Conservation (phyloP, 768 basidiomycete genomes). For the Filobasidium floriforme region DNA sequence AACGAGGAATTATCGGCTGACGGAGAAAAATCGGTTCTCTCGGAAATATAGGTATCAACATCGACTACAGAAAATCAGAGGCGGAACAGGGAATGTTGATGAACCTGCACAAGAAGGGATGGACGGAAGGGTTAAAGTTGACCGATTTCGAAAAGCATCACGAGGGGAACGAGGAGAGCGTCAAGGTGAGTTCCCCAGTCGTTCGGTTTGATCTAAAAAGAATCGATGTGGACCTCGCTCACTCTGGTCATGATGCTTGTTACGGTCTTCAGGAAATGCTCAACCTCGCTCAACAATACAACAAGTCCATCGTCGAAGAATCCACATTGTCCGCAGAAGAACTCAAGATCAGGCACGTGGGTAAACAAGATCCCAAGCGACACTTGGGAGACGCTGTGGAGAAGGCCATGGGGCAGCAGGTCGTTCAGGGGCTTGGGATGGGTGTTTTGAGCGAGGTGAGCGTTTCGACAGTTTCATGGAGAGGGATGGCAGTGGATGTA, state of each 20-base stretch:
- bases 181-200: conserved; percentile 65
- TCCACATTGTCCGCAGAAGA: conserved; percentile 88
- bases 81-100: conserved; percentile 97
- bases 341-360: conserved; percentile 92
- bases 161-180: conserved; percentile 79
- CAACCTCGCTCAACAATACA: conserved; percentile 82
- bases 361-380: conserved; percentile 95
- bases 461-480: background rate
- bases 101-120: conserved; percentile 97
- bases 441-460: conserved; percentile 88
- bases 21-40: too few relatives aligned
- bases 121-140: conserved; percentile 93
- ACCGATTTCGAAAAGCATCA: conserved; percentile 83
- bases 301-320: conserved; percentile 96
- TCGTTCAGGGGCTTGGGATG: conserved; percentile 87
- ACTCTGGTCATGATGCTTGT: background rate
- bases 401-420: conserved; percentile 95
- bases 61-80: conserved; percentile 97
- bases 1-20: too few relatives aligned
- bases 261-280: conserved; percentile 72
- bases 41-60: conserved; percentile 65
- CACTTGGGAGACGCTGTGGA: conserved; percentile 96
- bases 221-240: background rate
- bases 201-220: too few relatives aligned
- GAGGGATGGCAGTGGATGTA: background rate